These are phyloP conservation scores for Mucor sp. DNA, from an alignment of 371 early-diverging fungal species.

Conservation along the genomic window DNA sequence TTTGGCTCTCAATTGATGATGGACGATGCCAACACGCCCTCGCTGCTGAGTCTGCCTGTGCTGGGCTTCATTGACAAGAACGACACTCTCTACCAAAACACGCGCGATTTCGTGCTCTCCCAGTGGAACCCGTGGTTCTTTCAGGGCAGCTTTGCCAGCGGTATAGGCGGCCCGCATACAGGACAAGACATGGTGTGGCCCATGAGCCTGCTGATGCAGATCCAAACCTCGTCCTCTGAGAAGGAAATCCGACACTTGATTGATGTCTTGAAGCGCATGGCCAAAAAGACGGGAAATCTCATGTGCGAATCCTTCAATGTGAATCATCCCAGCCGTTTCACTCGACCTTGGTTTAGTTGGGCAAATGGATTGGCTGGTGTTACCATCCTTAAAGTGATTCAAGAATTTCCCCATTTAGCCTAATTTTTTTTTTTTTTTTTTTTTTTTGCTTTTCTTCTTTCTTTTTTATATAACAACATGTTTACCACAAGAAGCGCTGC, in stretches of 20 bases:
- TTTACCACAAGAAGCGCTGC: not conserved
- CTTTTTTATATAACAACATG: slow-evolving; percentile 5
- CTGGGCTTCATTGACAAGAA: slow-evolving; percentile 52
- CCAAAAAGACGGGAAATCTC: slow-evolving; percentile 32
- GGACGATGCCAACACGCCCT: slow-evolving; percentile 72
- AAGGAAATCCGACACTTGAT: slow-evolving; percentile 40
- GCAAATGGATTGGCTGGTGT: slow-evolving; percentile 55
- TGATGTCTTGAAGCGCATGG: slow-evolving; percentile 37
- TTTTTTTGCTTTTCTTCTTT: not conserved
- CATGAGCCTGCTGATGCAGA: slow-evolving; percentile 37
- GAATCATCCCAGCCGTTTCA: slow-evolving; percentile 38
- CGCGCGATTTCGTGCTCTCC: slow-evolving; percentile 53
- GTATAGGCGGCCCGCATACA: slow-evolving; percentile 66
- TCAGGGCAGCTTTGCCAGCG: slow-evolving; percentile 39
- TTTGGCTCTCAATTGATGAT: slow-evolving; percentile 60
- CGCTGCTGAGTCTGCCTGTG: slow-evolving; percentile 58
- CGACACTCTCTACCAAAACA: slow-evolving; percentile 53
- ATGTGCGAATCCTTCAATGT: slow-evolving; percentile 56
- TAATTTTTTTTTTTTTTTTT: slow-evolving; percentile 2
- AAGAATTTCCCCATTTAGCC: slow-evolving; percentile 27
- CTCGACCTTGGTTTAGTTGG: slow-evolving; percentile 61
- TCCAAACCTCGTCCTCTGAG: slow-evolving; percentile 36
- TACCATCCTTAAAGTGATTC: slow-evolving; percentile 38
- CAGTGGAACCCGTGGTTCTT: slow-evolving; percentile 66
- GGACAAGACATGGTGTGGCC: slow-evolving; percentile 44